Percentiles rank a stretch among this genome's conserved stretches.
Conservation (phyloP, 805 yeast genomes). For the Candida maris region DNA sequence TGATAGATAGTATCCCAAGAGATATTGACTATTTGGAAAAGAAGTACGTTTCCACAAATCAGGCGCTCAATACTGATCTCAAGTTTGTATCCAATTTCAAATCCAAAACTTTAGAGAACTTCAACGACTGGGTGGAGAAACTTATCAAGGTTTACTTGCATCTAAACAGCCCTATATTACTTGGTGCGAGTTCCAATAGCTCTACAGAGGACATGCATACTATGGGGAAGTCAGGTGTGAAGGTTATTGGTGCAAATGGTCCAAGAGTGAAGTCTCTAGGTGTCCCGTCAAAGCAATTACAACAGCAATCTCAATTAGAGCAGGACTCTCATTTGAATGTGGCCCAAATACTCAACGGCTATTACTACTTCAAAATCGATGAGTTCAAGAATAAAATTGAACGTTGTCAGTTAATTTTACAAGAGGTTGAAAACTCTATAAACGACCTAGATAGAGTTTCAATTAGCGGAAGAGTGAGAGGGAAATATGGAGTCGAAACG, state of each 20-base stretch:
- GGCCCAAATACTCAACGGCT: conserved; percentile 48
- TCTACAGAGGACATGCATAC: conserved; percentile 20
- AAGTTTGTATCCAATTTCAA: conserved; percentile 45
- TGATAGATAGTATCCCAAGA: conserved; percentile 68
- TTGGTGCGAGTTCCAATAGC: conserved; percentile 13
- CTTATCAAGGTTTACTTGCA: conserved; percentile 34
- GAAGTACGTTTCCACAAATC: conserved; percentile 60
- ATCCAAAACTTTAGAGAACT: conserved; percentile 32
- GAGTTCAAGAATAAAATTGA: conserved; percentile 44
- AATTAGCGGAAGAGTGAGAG: conserved; percentile 25
- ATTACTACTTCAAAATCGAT: conserved; percentile 44
- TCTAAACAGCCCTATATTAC: conserved; percentile 34
- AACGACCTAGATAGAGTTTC: conserved; percentile 52
- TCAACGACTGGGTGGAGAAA: conserved; percentile 38
- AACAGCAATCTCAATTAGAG: conserved; percentile 33
- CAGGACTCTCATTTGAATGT: conserved; percentile 40
- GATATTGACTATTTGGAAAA: conserved; percentile 64
- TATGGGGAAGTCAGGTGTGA: conserved; percentile 21
- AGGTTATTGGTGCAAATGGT: conserved; percentile 31
- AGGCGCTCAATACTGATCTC: conserved; percentile 51
- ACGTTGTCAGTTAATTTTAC: conserved; percentile 44
- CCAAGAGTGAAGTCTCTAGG: conserved; percentile 20
- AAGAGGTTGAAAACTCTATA: conserved; percentile 59
- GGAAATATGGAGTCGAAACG: conserved; percentile 41
- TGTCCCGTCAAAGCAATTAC: conserved; percentile 16